Conservation (phyloP, 208 protist genomes). For the Crithidia fasciculata region DNA sequence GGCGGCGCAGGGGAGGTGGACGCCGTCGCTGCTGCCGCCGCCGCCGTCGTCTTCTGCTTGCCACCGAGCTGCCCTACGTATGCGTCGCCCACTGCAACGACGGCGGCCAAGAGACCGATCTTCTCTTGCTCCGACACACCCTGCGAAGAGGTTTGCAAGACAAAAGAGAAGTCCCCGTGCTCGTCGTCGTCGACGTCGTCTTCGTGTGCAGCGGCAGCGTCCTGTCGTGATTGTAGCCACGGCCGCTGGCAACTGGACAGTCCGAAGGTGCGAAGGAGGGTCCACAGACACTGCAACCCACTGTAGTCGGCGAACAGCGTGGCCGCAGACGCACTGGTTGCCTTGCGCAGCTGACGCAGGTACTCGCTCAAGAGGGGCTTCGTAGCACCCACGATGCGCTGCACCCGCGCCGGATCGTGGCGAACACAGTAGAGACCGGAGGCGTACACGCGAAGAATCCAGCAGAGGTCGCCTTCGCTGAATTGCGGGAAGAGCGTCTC, state of each 20-base stretch:
- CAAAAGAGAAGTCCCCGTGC: too few species aligned
- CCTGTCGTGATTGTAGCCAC: neutral
- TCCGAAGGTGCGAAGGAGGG: too few species aligned
- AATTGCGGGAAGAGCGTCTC: conserved; percentile 8
- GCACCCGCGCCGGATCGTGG: neutral
- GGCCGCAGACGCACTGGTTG: neutral
- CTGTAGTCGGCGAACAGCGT: neutral
- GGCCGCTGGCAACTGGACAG: too few species aligned
- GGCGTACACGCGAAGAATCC: conserved; percentile 4
- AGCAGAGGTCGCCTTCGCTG: neutral
- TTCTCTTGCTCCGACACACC: too few species aligned
- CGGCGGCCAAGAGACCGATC: too few species aligned
- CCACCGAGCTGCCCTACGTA: too few species aligned
- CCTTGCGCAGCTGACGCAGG: conserved; percentile 4
- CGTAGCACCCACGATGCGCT: neutral
- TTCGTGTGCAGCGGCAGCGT: neutral
- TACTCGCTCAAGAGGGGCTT: conserved; percentile 24
- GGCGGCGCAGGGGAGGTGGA: neutral
- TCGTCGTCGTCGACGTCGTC: neutral
- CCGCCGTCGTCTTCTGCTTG: too few species aligned
- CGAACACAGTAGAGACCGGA: conserved; percentile 5
- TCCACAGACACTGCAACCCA: conserved; percentile 1
- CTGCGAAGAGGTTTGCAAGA: too few species aligned
- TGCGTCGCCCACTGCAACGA: too few species aligned
- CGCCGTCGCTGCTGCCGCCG: neutral